These are phyloP conservation scores for Alloteropsis angusta DNA, from an alignment of 202 grass and related monocot species.

Conservation along the genomic window DNA sequence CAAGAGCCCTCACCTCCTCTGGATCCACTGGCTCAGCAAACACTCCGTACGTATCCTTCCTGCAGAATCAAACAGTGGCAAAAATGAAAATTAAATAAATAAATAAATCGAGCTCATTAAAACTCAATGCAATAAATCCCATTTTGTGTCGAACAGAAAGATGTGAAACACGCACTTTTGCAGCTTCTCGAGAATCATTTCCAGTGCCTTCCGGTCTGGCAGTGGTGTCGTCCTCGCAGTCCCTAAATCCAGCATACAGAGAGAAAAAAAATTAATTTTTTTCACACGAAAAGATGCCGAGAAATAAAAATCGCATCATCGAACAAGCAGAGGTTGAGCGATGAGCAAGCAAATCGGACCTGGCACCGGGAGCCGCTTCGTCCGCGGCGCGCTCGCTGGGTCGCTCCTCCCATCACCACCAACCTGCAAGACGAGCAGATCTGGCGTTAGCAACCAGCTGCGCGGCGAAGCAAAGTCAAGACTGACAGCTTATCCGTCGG, in stretches of 20 bases:
- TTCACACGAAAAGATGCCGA: background rate
- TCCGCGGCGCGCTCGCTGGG: slow-evolving; percentile 35
- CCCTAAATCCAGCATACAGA: slow-evolving; percentile 26
- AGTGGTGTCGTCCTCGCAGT: slow-evolving; percentile 55
- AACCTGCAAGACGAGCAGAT: slow-evolving; percentile 45
- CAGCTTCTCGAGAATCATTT: slow-evolving; percentile 85
- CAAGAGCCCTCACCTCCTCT: slow-evolving; percentile 52
- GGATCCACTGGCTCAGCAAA: slow-evolving; percentile 89
- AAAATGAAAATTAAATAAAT: slow-evolving; percentile 8
- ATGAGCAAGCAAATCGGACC: slow-evolving; percentile 36
- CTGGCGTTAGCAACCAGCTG: slow-evolving; percentile 29
- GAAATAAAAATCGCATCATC: slow-evolving; percentile 10
- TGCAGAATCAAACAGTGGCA: slow-evolving; percentile 30
- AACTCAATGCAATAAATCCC: slow-evolving; percentile 18
- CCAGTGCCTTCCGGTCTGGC: slow-evolving; percentile 64
- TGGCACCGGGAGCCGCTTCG: slow-evolving; percentile 52
- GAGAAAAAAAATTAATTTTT: background rate
- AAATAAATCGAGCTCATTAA: slow-evolving; percentile 23
- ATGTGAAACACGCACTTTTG: slow-evolving; percentile 59
- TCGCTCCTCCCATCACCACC: slow-evolving; percentile 35
- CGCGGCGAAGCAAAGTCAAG: slow-evolving; percentile 18
- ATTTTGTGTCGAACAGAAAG: background rate
- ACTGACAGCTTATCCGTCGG: slow-evolving; percentile 5
- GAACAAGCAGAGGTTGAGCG: background rate
- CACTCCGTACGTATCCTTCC: slow-evolving; percentile 91